Conservation (phyloP, 2,329 filamentous ascomycete genomes). For the Aspergillus spinulosporus region DNA sequence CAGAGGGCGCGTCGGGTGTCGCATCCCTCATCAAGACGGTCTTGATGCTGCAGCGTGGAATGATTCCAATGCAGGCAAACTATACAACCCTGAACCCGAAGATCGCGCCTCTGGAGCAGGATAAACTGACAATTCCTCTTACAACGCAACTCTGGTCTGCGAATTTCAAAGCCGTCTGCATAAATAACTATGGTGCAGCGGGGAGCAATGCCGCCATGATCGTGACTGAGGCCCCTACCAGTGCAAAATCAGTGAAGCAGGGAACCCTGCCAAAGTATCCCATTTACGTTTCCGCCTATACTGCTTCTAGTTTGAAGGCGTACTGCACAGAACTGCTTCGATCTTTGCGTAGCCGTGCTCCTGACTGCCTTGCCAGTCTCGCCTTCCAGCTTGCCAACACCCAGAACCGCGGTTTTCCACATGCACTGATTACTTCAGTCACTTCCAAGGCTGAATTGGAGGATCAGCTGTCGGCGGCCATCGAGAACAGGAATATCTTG, state of each 20-base stretch:
- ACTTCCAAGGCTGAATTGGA: too few species aligned
- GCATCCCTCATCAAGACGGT: conserved; percentile 25
- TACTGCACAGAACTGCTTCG: too few species aligned
- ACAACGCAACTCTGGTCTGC: background rate
- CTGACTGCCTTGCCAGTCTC: too few species aligned
- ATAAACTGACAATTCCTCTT: background rate
- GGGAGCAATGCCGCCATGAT: conserved; percentile 9
- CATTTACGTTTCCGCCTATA: too few species aligned
- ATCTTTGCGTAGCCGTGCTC: too few species aligned
- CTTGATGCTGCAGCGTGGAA: conserved; percentile 15
- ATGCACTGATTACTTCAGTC: too few species aligned
- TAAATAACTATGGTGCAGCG: conserved; percentile 14
- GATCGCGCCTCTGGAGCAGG: background rate
- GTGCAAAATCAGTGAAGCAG: too few species aligned
- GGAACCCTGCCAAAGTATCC: too few species aligned
- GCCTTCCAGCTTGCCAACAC: too few species aligned
- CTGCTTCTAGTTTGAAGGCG: too few species aligned
- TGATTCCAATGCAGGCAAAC: conserved; percentile 13
- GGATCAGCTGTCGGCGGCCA: background rate
- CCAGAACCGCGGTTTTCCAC: too few species aligned
- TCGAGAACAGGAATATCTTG: background rate
- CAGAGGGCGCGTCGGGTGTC: conserved; percentile 29
- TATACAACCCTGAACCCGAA: background rate
- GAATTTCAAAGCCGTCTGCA: background rate
- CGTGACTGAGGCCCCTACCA: background rate